A percentile compares a stretch with the other conserved stretches of the same genome.
phyloP scores from a whole-genome alignment of 1,284 basidiomycete species.

The Ceratobasidium theobromae region DNA sequence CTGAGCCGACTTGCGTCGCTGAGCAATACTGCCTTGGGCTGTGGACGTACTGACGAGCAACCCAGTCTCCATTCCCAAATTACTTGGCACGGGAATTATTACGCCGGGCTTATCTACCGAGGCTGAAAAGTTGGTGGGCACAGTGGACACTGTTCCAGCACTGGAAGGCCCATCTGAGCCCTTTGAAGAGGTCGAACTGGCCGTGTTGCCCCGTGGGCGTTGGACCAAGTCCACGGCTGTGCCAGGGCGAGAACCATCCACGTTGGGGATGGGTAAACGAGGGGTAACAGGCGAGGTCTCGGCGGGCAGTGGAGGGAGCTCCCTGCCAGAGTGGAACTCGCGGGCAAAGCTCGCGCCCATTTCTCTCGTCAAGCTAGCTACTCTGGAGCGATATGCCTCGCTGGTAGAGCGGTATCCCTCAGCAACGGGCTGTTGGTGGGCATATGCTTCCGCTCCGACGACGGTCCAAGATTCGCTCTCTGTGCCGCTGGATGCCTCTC shows the following conservation, averaged over 20 bases:
- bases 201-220: constrained; percentile 25
- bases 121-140: constrained; percentile 16
- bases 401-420: constrained; percentile 26
- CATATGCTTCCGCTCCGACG: constrained; percentile 8
- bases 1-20: constrained; percentile 52
- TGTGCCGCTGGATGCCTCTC: constrained; percentile 23
- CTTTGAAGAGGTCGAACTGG: constrained; percentile 17
- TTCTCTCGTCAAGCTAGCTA: not conserved
- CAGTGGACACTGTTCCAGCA: constrained; percentile 22
- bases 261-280: not conserved
- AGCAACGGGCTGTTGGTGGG: constrained; percentile 23
- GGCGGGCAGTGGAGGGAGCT: constrained; percentile 15
- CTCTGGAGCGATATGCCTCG: constrained; percentile 20
- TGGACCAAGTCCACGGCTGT: constrained; percentile 10
- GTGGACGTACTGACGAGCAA: constrained; percentile 45
- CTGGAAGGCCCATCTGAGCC: constrained; percentile 28
- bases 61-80: not conserved
- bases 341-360: not conserved
- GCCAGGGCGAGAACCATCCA: not conserved
- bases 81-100: not conserved
- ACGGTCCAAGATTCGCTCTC: constrained; percentile 30
- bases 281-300: constrained; percentile 22
- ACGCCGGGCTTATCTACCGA: constrained; percentile 11
- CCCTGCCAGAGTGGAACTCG: not conserved
- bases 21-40: constrained; percentile 64